These are phyloP conservation scores for Friedmanniomyces simplex DNA, from an alignment of 495 filamentous ascomycete species.

Conservation along the genomic window DNA sequence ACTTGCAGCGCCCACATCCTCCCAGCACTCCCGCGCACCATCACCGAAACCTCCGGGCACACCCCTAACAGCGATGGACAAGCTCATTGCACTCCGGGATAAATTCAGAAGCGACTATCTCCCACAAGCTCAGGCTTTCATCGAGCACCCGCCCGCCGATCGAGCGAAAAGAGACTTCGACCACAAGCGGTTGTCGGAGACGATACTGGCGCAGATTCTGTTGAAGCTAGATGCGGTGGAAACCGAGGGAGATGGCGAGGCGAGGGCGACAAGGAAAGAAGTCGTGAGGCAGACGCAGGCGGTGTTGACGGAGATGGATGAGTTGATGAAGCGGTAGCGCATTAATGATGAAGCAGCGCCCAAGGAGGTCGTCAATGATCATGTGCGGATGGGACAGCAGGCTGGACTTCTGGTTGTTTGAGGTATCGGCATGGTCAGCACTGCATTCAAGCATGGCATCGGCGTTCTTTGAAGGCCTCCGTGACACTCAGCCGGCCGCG, in stretches of 20 bases:
- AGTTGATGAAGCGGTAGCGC: not conserved
- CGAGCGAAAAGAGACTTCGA: conserved; percentile 61
- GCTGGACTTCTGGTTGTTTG: not conserved
- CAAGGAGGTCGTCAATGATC: not conserved
- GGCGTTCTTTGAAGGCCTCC: too few relatives aligned
- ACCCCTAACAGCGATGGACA: conserved; percentile 50
- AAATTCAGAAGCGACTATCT: conserved; percentile 43
- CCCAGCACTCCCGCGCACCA: conserved; percentile 36
- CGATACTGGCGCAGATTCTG: conserved; percentile 69
- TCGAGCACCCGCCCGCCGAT: conserved; percentile 56
- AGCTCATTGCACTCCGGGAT: conserved; percentile 60
- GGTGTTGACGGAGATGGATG: conserved; percentile 54
- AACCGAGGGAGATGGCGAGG: conserved; percentile 52
- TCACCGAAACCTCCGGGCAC: conserved; percentile 20
- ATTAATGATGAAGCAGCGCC: too few relatives aligned
- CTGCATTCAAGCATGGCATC: not conserved
- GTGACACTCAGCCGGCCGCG: not conserved
- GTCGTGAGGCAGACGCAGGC: conserved; percentile 67
- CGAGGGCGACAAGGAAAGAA: conserved; percentile 57
- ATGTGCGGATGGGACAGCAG: not conserved
- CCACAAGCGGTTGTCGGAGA: conserved; percentile 72
- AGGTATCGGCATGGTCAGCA: not conserved
- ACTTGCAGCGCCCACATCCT: conserved; percentile 8
- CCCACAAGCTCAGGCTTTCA: conserved; percentile 57
- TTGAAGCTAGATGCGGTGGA: conserved; percentile 81